Base-by-base conservation (phyloP, 1,284 basidiomycete genomes). In the Pseudozyma pruni region DNA sequence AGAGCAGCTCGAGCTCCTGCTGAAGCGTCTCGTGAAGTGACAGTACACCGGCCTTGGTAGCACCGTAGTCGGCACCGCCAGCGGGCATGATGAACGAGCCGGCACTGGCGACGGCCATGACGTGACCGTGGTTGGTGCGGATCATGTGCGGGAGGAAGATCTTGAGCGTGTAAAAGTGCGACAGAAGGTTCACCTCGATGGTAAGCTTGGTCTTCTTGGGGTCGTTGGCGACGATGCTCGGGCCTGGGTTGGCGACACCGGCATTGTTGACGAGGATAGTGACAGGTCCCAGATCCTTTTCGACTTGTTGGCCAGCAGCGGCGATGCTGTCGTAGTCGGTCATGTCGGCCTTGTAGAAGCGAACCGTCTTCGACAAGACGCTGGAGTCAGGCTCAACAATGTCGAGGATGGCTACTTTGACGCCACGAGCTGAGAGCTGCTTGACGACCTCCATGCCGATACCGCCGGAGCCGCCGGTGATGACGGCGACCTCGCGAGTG, bases 391-490 rank as follows among this genome's bases (percentile, higher is more conserved):
- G 80, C 11, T 50, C 42, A 11, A 55, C 67, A 35, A 81, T 56
- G 61, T 82, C 80, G 27, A 82, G 57, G 39, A 82, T 79, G 39
- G 79, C 80, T n/a, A 82, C 68, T 19, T 72, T 74, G 38, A 78
- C 68, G 43, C 59, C 72, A 33, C 35, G 72, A 23, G 43, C 60
- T 14, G 63, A 33, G 22, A 72, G 53, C 16, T 58, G 41, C 55
- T 76, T 56, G 11, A 81, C 80, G 19, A 76, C 51, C 23, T 70
- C 64, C 43, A 69, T 74, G 31, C 80, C 80, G 52, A 82, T 81
- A 10, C 80, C 80, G 17, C 76, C 72, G 2, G 78, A 68, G 3
- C 79, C 80, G n/a, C 80, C 80, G 16, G 80, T 82, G 53, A 82
- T 52, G 39, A 79, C 78, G 25, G 79, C 64, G 4, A 82, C 76